Base-by-base conservation (phyloP, 352 stramenopile species). In the Plasmopara halstedii region DNA sequence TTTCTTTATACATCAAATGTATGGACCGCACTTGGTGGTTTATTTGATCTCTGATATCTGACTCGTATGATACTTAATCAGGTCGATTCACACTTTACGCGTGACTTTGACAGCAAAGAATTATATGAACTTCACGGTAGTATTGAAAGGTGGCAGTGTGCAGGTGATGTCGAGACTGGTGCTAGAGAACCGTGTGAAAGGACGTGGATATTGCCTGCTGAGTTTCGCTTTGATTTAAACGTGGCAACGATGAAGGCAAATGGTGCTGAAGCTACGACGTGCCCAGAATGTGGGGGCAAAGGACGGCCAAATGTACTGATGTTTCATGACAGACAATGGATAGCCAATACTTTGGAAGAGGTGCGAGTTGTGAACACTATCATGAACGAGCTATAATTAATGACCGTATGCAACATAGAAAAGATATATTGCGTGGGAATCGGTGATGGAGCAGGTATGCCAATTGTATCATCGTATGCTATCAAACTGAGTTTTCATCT, bases 1-100 rank as follows among this genome's bases (percentile, higher is more conserved):
- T 97, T 95, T 53, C 42, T 94, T 54, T 97, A 94, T 64, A 97
- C 86, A 1, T 95, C 81, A 6, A 97, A 97, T 62, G 86, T 96
- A 59, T 35, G 58, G 36, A 22, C n/a, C 31, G 13, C 11, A 29
- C 25, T 29, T n/a, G n/a, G n/a, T n/a, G n/a, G n/a, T n/a, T n/a
- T n/a, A n/a, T n/a, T n/a, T 14, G 26, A 20, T 33, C 11, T 17
- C 19, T 27, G 18, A 7, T 25, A 22, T 23, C 31, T 18, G 22
- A 31, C 2, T 32, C 7, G 17, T 31, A 11, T 35, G 36, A 17
- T n/a, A 49, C 13, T 36, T 18, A 34, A 22, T 23, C 13, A 92
- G 81, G 81, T 93, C 18, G 88, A 97, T 43, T 83, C 70, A 22
- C 85, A 97, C 47, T 93, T 85, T 25, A 79, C 79, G 39, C 73